Evolutionary conservation across 2,329 filamentous ascomycete genomes (phyloP), one percentile per base, ranked within the genome.

Genomic region (Hypoxylon sp.): DNA sequence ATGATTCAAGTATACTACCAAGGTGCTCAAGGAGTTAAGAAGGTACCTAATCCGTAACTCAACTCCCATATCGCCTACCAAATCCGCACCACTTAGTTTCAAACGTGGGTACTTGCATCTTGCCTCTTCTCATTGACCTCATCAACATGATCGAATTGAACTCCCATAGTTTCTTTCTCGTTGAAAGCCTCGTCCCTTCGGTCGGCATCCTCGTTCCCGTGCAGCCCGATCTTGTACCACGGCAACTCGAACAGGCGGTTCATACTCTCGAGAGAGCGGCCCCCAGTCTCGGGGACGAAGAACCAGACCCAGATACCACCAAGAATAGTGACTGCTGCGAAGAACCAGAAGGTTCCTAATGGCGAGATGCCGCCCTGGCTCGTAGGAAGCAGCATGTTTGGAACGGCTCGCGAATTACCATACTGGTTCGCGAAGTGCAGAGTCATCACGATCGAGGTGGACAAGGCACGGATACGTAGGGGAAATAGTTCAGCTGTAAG

Each of bases 371-470:
- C 86, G 2, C 85, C 85, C 0, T 82, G 35, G 0, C 67, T 17
- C 0, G 68, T 66, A 0, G 81, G 71, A 0, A 94, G 83, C 49
- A 95, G 86, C 91, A 94, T 93, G 71, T 89, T 88, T 1, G 92
- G 92, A 0, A 94, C 90, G 0, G 92, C 91, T 37, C 92, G 90
- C 0, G 89, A 86, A 81, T 92, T 94, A 27, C 91, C 92, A 77
- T 93, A 94, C 79, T 94, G 91, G 79, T 93, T 93, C 66, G 87
- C 90, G 76, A 94, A 94, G 79, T 95, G 92, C 66, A 94, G 86
- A 0, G 89, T 92, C 92, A 94, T 94, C 51, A 90, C 89, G 76
- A 92, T 85, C 0, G 89, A 91, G 0, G 90, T 91, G 20, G 90
- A 88, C 8, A 94, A 80, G 3, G 91, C 91, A 61, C 92, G 88